Evolutionary conservation across 2,329 filamentous ascomycete species (phyloP).

Genomic region (Annulohypoxylon truncatum): DNA sequence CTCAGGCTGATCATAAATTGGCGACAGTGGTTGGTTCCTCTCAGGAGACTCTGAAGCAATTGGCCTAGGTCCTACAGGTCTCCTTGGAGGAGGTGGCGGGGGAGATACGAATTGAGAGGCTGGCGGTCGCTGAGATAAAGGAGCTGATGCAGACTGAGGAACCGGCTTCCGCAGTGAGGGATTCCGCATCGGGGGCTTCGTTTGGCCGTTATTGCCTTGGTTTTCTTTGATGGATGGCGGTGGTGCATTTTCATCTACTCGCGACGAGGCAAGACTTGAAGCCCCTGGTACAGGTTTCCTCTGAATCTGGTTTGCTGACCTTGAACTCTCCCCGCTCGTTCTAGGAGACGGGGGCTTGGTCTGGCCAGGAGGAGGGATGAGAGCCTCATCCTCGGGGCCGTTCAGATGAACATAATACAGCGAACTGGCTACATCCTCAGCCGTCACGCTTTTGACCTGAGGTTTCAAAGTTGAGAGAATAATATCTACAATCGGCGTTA

Average conservation of each 20-base stretch:
- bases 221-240: conserved; percentile 44
- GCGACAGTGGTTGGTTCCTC: conserved; percentile 14
- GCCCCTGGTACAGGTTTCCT: conserved; percentile 61
- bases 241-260: conserved; percentile 18
- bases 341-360: conserved; percentile 51
- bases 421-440: conserved; percentile 85
- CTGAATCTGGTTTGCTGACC: conserved; percentile 55
- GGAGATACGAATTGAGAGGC: conserved; percentile 17
- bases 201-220: conserved; percentile 19
- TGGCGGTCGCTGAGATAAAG: conserved; percentile 16
- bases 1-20: conserved; percentile 21
- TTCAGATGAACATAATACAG: conserved; percentile 93
- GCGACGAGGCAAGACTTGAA: conserved; percentile 36
- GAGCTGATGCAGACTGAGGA: conserved; percentile 8
- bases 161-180: conserved; percentile 30
- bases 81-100: conserved; percentile 29
- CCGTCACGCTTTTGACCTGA: conserved; percentile 86
- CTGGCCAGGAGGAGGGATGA: conserved; percentile 47
- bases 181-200: conserved; percentile 26
- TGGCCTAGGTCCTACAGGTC: conserved; percentile 41
- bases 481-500: conserved; percentile 69
- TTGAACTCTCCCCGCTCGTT: conserved; percentile 59
- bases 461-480: conserved; percentile 94
- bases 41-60: conserved; percentile 18
- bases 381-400: conserved; percentile 65